Base-by-base conservation (phyloP, 768 basidiomycete species). In the Hypholoma fasciculare region DNA sequence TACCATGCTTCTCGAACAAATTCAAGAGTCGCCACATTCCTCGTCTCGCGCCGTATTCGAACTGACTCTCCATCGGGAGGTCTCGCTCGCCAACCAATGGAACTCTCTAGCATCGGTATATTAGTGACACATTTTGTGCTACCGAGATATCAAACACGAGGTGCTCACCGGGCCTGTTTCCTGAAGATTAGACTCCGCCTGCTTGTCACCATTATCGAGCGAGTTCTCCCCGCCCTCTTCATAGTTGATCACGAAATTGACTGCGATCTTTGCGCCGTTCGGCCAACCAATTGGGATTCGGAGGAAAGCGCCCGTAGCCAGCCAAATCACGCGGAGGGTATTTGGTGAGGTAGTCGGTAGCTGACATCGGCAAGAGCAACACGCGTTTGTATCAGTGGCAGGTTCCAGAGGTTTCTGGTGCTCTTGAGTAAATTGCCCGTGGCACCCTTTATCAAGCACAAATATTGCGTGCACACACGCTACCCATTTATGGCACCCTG, bases 181-280 rank as follows among this genome's bases (percentile, higher is more conserved):
- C 49, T 63, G 62, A 0, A 63, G 49, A 37, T 54, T 52, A 0
- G 59, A 42, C 37, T 63, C 62, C 13, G 49, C 62, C 27, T 63
- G 62, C 3, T 52, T 59, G 34, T 63, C 62, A 5, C 62, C 62
- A 42, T 63, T 63, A 34, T 63, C 62, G 23, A 63, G 49, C 17
- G 62, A 51, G 38, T 63, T 63, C 49, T 63, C 62, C 43, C 62
- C 62, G 38, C 62, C 62, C 36, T 63, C 62, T 49, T 63, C 62
- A 52, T 63, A 63, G 42, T 63, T 63, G 38, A 63, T 63, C 19
- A 63, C 62, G 23, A 63, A 63, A 49, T 63, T 63, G 47, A 63
- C 59, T 5, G 62, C 62, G 43, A 63, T 46, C 37, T 63, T 63
- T 43, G 62, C 56, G 23, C 59, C 59, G 38, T 63, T 63, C 36